Percentiles rank a stretch among this genome's conserved stretches.
Evolutionary conservation across 106 monocot species (phyloP).

Genomic region (Ottelia alismoides): DNA sequence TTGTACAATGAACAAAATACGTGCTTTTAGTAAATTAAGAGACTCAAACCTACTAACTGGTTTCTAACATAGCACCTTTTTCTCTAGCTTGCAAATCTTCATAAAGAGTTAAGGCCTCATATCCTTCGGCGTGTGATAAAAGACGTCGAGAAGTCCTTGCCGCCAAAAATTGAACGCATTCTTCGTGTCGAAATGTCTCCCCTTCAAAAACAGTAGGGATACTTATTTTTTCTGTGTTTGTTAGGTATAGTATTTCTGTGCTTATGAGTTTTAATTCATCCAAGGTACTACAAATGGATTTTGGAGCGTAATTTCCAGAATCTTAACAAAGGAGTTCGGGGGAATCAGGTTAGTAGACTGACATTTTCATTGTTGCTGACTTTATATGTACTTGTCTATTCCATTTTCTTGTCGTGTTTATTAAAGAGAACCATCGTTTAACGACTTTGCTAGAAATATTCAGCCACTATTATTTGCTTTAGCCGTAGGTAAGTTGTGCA

Average conservation of each 20-base stretch:
- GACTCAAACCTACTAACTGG: no score
- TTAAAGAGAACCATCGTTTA: no score
- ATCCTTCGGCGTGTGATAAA: slow-evolving; percentile 95
- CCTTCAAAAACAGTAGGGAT: slow-evolving; percentile 88
- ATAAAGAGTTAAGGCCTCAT: slow-evolving; percentile 93
- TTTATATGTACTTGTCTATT: no score
- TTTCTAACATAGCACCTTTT: no score
- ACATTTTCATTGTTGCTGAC: no score
- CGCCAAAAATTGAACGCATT: slow-evolving; percentile 99
- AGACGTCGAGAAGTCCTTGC: slow-evolving; percentile 97
- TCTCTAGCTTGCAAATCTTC: slow-evolving; percentile 91
- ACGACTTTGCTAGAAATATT: no score
- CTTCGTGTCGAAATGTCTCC: slow-evolving; percentile 99
- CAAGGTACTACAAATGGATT: slow-evolving; percentile 99
- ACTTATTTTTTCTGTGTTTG: slow-evolving; percentile 1
- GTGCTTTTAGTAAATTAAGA: background rate
- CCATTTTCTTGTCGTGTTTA: no score
- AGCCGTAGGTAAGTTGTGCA: background rate
- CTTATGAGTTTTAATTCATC: background rate
- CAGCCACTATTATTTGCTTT: background rate
- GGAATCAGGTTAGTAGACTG: slow-evolving; percentile 55
- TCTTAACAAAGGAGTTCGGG: slow-evolving; percentile 98
- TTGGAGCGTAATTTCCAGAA: slow-evolving; percentile 94
- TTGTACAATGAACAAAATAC: background rate
- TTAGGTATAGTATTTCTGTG: background rate